Percentiles rank a stretch among this genome's conserved stretches.
phyloP scores from a whole-genome alignment of 1,139 yeast genomes.

The Yamadazyma kanchanaburiensis region DNA sequence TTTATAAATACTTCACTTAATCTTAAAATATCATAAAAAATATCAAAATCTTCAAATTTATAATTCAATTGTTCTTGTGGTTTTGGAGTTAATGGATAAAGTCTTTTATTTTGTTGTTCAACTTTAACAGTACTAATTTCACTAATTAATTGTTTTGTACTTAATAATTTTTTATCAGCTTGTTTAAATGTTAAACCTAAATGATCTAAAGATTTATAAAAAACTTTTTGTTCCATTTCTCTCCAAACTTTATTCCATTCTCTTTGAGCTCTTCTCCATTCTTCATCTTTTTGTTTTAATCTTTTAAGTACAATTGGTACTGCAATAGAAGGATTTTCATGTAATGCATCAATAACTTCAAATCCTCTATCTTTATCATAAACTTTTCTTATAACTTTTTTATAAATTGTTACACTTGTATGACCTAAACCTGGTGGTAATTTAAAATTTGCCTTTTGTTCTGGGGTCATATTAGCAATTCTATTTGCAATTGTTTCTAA shows the following conservation, averaged over 20 bases:
- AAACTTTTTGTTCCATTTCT: constrained; percentile 94
- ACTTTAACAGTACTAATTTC: constrained; percentile 91
- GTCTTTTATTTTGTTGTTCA: constrained; percentile 74
- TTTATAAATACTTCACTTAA: constrained; percentile 69
- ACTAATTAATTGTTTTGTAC: constrained; percentile 84
- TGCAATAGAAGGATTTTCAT: constrained; percentile 91
- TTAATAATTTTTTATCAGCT: constrained; percentile 87
- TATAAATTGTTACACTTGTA: constrained; percentile 85
- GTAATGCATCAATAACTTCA: constrained; percentile 93
- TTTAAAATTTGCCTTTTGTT: constrained; percentile 81
- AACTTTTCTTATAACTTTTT: constrained; percentile 85
- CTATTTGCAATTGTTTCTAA: constrained; percentile 93
- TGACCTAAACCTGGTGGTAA: constrained; percentile 94
- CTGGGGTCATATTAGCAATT: constrained; percentile 88
- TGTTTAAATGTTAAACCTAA: constrained; percentile 94
- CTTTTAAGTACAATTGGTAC: constrained; percentile 91
- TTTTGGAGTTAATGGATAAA: constrained; percentile 83
- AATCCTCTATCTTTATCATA: constrained; percentile 94
- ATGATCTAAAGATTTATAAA: constrained; percentile 90
- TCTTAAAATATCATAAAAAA: constrained; percentile 70
- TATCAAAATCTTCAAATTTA: constrained; percentile 60
- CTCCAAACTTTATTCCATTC: constrained; percentile 99
- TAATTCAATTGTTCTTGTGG: constrained; percentile 80
- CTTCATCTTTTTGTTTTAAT: constrained; percentile 95
- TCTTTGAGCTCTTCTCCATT: constrained; percentile 97